Base-by-base conservation (phyloP, 1,139 yeast species). In the Pneumocystis canis region DNA sequence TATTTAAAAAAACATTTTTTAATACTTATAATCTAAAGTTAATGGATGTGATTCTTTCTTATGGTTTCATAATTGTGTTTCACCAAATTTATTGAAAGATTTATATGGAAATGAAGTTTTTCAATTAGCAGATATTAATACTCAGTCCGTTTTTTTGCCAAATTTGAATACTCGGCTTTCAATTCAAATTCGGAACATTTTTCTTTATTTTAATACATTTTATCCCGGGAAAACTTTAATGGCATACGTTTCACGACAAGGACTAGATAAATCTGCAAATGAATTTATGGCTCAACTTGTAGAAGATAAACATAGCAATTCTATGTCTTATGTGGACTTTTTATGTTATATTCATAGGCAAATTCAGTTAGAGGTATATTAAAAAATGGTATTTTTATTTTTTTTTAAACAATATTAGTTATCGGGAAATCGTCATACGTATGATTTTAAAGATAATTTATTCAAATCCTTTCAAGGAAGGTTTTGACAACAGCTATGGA, bases 21-120 rank as follows among this genome's bases (percentile, higher is more conserved):
- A 47, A 20, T 47, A 47, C 30, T 47, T 25, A 47, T 14, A 5
- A 47, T 47, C 3, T 25, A 25, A 47, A 47, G 90, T 86, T 76
- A 83, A 87, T 70, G 95, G 96, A 16, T 77, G 76, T 37, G 72
- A 77, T 30, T 77, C 85, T 3, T 78, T 78, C 63, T 76, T 92
- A 47, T 87, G 89, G 84, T 76, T 92, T 53, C 89, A 88, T 71
- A 81, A 82, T 18, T 80, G 82, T 59, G 87, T 88, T 0, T 84
- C 86, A 68, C 83, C 85, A 5, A 73, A 82, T 65, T 76, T 92
- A 41, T 71, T 92, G 35, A 77, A 80, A 66, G 97, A 90, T 72
- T 74, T 92, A 64, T 84, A 90, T 71, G 96, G 95, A 0, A 78
- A 82, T 28, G 76, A 76, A 3, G 68, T 78, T 1, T 70, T 79